These are phyloP conservation scores for Sporisorium iseilematis-ciliati DNA, from an alignment of 1,284 basidiomycete species.

Conservation along the genomic window DNA sequence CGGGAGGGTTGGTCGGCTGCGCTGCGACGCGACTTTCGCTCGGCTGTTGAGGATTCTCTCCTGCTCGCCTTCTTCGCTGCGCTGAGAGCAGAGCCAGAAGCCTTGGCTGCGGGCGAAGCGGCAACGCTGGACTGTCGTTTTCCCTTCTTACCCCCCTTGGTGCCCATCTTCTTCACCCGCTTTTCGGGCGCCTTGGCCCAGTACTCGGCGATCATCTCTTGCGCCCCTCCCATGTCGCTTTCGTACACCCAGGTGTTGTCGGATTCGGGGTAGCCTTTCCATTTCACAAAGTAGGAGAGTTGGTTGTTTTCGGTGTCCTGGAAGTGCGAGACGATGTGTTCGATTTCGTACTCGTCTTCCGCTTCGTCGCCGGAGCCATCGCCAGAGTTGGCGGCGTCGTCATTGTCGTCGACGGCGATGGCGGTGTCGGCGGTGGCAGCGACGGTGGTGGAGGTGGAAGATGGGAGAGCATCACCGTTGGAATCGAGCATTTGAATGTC, in stretches of 20 bases:
- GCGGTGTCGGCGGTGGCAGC: not conserved
- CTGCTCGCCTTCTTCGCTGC: not conserved
- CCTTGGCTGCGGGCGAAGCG: not conserved
- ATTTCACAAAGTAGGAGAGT: constrained; percentile 60
- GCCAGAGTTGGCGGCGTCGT: constrained; percentile 14
- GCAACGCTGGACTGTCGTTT: constrained; percentile 16
- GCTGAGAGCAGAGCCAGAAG: not conserved
- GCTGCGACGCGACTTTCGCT: not conserved
- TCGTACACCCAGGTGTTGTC: constrained; percentile 60
- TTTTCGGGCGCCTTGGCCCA: constrained; percentile 30
- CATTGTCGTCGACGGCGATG: constrained; percentile 4
- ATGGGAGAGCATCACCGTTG: constrained; percentile 7
- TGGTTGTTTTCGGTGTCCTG: constrained; percentile 27
- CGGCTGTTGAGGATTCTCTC: constrained; percentile 2
- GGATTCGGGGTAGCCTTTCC: constrained; percentile 54
- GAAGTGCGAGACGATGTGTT: constrained; percentile 48
- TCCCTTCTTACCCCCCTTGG: constrained; percentile 31
- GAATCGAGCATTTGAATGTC: constrained; percentile 34
- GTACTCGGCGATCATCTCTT: constrained; percentile 53
- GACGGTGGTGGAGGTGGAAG: constrained; percentile 3
- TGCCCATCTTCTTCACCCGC: constrained; percentile 32
- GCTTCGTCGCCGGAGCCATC: no score
- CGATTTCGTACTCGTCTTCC: constrained; percentile 61
- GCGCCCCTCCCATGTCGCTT: constrained; percentile 49
- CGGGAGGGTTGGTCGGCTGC: constrained; percentile 11